phyloP scores from a whole-genome alignment of 2,329 filamentous ascomycete species.

The Mariannaea elegans region DNA sequence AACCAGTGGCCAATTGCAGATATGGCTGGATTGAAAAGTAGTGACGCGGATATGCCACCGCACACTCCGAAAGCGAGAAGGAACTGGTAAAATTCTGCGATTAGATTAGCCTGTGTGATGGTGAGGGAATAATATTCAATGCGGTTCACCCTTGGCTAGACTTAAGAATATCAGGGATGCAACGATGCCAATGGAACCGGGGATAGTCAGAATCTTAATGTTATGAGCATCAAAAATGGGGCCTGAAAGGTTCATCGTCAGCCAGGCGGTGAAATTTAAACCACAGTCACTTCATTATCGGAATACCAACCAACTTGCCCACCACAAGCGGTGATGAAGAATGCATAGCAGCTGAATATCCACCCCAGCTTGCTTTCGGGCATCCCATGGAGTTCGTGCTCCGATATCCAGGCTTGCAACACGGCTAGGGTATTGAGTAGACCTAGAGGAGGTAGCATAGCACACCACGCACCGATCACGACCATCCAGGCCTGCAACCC shows the following conservation, averaged over 20 bases:
- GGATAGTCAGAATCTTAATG: slow-evolving; percentile 64
- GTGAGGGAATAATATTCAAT: not conserved
- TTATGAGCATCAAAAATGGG: slow-evolving; percentile 77
- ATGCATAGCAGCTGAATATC: slow-evolving; percentile 24
- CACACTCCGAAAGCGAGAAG: slow-evolving; percentile 74
- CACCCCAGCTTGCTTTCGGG: slow-evolving; percentile 13
- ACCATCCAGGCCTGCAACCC: slow-evolving; percentile 68
- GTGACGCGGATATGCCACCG: slow-evolving; percentile 70
- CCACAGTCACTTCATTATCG: too few relatives aligned
- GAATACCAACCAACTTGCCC: slow-evolving; percentile 12
- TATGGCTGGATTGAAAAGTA: slow-evolving; percentile 76
- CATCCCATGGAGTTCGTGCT: not conserved
- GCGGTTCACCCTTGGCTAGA: slow-evolving; percentile 57
- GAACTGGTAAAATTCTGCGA: slow-evolving; percentile 72
- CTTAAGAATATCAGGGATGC: slow-evolving; percentile 66
- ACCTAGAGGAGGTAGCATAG: slow-evolving; percentile 71
- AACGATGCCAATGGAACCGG: slow-evolving; percentile 65
- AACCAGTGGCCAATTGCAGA: slow-evolving; percentile 74
- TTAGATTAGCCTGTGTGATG: not conserved
- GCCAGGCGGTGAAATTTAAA: not conserved
- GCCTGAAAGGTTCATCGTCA: not conserved
- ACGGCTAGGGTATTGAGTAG: slow-evolving; percentile 73
- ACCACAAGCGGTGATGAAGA: slow-evolving; percentile 23
- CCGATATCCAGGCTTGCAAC: slow-evolving; percentile 69
- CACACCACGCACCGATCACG: slow-evolving; percentile 74